These are phyloP conservation scores for Aspergillus neoniger DNA, from an alignment of 2,329 filamentous ascomycete species.

Conservation along the genomic window DNA sequence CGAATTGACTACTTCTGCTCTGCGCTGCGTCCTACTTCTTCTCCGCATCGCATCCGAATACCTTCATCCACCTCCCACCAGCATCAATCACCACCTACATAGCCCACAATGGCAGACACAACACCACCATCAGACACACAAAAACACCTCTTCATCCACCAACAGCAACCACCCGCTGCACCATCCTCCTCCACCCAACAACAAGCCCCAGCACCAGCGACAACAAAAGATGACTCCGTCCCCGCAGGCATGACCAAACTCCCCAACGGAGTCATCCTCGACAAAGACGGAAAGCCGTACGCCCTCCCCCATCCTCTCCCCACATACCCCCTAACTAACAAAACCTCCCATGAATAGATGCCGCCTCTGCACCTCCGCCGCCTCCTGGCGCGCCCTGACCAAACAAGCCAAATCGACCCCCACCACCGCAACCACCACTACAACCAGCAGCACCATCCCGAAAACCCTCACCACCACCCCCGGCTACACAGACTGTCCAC, in stretches of 20 bases:
- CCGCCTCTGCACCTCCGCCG: constrained; percentile 50
- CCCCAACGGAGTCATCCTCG: constrained; percentile 52
- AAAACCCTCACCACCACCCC: constrained; percentile 33
- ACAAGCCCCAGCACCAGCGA: constrained; percentile 15
- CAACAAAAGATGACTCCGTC: constrained; percentile 16
- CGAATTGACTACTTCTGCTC: background rate
- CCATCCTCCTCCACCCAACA: background rate
- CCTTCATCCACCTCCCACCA: background rate
- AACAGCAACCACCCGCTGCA: background rate
- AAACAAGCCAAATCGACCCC: constrained; percentile 43
- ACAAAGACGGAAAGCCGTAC: constrained; percentile 54
- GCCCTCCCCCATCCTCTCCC: constrained; percentile 14
- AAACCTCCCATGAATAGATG: constrained; percentile 37
- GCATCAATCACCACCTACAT: background rate
- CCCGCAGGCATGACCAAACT: constrained; percentile 31
- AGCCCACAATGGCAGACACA: background rate
- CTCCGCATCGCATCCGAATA: background rate
- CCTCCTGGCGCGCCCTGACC: constrained; percentile 50
- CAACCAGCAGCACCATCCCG: constrained; percentile 40
- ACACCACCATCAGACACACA: background rate
- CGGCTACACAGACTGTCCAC: constrained; percentile 68
- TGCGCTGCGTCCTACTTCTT: background rate
- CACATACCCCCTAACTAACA: background rate
- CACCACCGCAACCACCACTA: constrained; percentile 29
- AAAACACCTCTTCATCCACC: background rate